Percentiles rank a stretch among this genome's conserved stretches.
Evolutionary conservation across 768 basidiomycete genomes (phyloP).

Genomic region (Suillus variegatus): DNA sequence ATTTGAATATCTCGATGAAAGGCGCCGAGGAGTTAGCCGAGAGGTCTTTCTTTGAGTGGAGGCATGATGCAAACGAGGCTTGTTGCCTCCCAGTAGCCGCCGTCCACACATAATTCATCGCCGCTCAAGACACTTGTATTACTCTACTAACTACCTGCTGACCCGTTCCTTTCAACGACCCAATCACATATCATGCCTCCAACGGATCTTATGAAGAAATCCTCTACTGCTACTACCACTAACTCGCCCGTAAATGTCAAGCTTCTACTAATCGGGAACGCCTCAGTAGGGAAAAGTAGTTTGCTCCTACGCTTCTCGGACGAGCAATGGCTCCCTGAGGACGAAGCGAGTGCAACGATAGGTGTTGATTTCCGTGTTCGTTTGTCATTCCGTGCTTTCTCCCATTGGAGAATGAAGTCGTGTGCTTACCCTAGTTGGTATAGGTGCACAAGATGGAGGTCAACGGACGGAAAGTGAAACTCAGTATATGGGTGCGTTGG

Average conservation of each 20-base stretch:
- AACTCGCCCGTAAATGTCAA: conserved; percentile 66
- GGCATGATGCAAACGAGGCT: conserved; percentile 3
- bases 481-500: conserved; percentile 86
- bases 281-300: conserved; percentile 92
- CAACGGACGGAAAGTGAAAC: conserved; percentile 81
- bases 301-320: conserved; percentile 94
- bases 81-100: neutral
- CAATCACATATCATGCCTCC: conserved; percentile 6
- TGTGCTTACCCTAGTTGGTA: conserved; percentile 6
- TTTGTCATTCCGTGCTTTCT: conserved; percentile 8
- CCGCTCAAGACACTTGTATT: conserved; percentile 19
- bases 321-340: conserved; percentile 91
- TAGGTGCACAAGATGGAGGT: conserved; percentile 90
- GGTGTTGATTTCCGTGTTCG: conserved; percentile 84
- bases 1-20: neutral
- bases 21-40: conserved; percentile 4
- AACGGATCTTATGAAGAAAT: conserved; percentile 17
- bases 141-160: neutral
- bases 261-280: conserved; percentile 82
- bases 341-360: conserved; percentile 85
- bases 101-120: neutral
- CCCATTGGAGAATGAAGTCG: neutral
- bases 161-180: neutral
- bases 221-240: conserved; percentile 25
- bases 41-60: neutral